phyloP scores from a whole-genome alignment of 169 alveolate genomes.

The Cryptosporidium parvum region DNA sequence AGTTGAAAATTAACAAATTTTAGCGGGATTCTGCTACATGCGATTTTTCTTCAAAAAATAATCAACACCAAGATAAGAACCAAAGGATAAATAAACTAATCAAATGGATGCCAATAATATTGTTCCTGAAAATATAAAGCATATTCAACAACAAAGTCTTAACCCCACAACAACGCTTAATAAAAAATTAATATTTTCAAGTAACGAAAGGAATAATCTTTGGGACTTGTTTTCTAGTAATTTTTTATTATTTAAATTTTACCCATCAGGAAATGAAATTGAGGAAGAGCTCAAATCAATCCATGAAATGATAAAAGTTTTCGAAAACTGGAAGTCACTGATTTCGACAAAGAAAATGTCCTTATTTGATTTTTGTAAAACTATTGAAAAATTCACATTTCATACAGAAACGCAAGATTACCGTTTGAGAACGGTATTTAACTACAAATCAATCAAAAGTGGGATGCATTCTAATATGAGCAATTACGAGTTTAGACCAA shows the following conservation, averaged over 20 bases:
- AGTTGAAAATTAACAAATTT: conserved; percentile 6
- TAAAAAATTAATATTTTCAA: conserved; percentile 1
- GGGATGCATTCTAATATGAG: neutral
- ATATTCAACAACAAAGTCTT: neutral
- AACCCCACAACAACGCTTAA: neutral
- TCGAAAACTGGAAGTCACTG: conserved; percentile 55
- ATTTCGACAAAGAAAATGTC: conserved; percentile 17
- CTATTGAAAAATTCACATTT: conserved; percentile 22
- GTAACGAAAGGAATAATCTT: conserved; percentile 5
- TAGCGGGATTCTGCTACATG: neutral
- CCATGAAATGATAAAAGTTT: conserved; percentile 3
- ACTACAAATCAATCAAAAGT: conserved; percentile 3
- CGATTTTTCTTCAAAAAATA: neutral
- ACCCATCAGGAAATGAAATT: conserved; percentile 13
- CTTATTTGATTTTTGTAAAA: conserved; percentile 39
- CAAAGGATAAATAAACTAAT: neutral
- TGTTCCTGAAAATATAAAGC: neutral
- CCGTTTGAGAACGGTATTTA: conserved; percentile 15
- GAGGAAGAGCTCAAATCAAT: conserved; percentile 21
- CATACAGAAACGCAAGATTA: conserved; percentile 48
- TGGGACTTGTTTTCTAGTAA: conserved; percentile 28
- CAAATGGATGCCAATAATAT: neutral
- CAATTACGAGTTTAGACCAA: neutral
- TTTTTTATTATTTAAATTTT: conserved; percentile 12
- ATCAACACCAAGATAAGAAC: neutral